Evolutionary conservation across 306 rosid genomes (phyloP), one percentile per base, ranked within the genome.

Genomic region (Ormosia semicastrata): DNA sequence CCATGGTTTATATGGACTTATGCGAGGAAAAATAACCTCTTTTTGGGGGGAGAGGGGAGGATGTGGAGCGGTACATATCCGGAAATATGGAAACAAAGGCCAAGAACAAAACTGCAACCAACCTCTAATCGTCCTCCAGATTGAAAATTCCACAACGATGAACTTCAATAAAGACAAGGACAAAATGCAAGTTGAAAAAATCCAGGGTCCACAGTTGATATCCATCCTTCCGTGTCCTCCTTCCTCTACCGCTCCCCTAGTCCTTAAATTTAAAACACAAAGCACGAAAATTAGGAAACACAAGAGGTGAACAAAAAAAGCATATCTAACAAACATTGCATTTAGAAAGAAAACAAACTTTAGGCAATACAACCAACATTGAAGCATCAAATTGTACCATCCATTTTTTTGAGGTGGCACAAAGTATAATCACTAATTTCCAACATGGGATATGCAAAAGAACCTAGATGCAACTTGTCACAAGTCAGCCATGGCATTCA

Each of bases 201-300:
- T 57, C 63, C 84, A 44, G 13, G 14, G 65, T 76, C 44, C 82
- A 17, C 70, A 15, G 68, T 54, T 60, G 69, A 40, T 54, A 32
- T 62, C 63, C 74, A 52, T 71, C 70, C 60, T 11, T 58, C 37
- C 76, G 30, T 15, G 53, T 67, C 56, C 67, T 43, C 75, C 62
- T 77, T 67, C 79, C 67, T 74, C 80, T 43, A 3, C 47, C 3
- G 43, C 82, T 79, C 57, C 85, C 89, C 85, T 86, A 18, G 56
- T 46, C n/a, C 63, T 18, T 4, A 67, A 44, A 70, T 71, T 63
- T 24, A 50, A 69, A 66, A 71, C 66, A 30, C 70, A 76, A 17
- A 72, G 17, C 71, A 82, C 54, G 29, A 11, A 17, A 39, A 66
- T 79, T 84, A 87, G 80, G 49, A 69, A 52, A 81, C 59, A 52